phyloP scores from a whole-genome alignment of 129 eudicot species.

The Oenanthe sinensis region DNA sequence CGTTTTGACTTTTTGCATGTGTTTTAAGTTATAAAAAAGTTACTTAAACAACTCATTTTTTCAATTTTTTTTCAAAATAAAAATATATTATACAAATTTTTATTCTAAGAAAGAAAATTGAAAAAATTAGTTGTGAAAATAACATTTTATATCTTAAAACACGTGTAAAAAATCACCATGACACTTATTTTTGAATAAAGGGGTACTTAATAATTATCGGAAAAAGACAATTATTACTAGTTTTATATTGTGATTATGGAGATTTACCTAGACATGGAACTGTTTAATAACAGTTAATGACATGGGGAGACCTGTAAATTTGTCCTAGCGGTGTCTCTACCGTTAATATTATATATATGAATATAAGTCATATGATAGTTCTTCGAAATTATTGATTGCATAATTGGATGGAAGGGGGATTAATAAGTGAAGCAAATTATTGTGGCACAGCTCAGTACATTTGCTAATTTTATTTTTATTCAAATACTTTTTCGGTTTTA shows the following conservation, averaged over 20 bases:
- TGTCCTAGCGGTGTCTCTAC: background rate
- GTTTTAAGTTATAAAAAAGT: too few species aligned
- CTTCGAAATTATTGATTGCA: background rate
- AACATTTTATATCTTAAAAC: too few species aligned
- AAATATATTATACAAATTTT: too few species aligned
- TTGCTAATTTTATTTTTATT: background rate
- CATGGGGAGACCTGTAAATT: background rate
- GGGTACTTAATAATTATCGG: background rate
- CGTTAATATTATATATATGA: too few species aligned
- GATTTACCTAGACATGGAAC: background rate
- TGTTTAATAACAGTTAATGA: background rate
- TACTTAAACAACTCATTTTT: too few species aligned
- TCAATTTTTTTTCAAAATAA: too few species aligned
- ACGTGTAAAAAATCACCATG: too few species aligned
- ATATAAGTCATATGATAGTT: background rate
- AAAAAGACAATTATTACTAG: background rate
- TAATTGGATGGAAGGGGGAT: background rate
- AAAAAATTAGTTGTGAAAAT: too few species aligned
- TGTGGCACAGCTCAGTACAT: background rate
- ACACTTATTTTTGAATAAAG: too few species aligned
- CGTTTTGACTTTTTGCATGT: too few species aligned
- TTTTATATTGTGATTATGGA: background rate
- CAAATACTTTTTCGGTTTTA: too few species aligned
- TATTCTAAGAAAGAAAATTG: too few species aligned
- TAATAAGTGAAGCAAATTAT: background rate